Evolutionary conservation across 2,329 filamentous ascomycete genomes (phyloP), one percentile per base, ranked within the genome.

Genomic region (Colletotrichum sp.): DNA sequence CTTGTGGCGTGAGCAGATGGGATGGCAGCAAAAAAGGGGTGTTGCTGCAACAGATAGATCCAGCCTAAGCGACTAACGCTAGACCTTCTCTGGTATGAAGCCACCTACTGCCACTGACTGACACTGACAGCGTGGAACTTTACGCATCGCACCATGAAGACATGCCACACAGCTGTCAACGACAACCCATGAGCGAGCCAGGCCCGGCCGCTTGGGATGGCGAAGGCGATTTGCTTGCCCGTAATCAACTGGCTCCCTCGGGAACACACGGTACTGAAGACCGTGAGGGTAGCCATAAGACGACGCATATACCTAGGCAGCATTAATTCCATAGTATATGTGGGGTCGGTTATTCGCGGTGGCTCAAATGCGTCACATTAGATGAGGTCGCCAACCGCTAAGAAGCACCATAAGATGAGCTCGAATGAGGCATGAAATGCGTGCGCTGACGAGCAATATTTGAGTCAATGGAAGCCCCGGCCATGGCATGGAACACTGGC

Each of bases 11-110:
- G 69, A 64, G 63, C 38, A 28, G 57, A 74, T 74, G 70, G 71
- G 74, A 76, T 76, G 74, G 65, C 74, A 75, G 74, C 70, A 43
- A 26, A 36, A 55, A 36, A 32, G 57, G 63, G 55, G 71, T 74
- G 55, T 67, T 55, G 43, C 36, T 48, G 65, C 55, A 68, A 60
- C 69, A 73, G 30, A 55, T 64, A 48, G 30, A 48, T 70, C 36
- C 36, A 43, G 43, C 34, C 21, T 63, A 60, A 70, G 64, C 71
- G 48, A 68, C 16, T 43, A n/a, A 43, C 71, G 64, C 74, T 76
- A 76, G 34, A 58, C 74, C 61, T 38, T 15, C 48, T 74, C 43
- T 18, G 65, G 74, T 13, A 67, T 68, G 43, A 34, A 58, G 36
- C 72, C 9, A 67, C n/a, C 30, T 34, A 67, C 69, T 43, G n/a